Evolutionary conservation across 306 rosid genomes (phyloP), one percentile per base, ranked within the genome.

Genomic region (Acacia crassicarpa): DNA sequence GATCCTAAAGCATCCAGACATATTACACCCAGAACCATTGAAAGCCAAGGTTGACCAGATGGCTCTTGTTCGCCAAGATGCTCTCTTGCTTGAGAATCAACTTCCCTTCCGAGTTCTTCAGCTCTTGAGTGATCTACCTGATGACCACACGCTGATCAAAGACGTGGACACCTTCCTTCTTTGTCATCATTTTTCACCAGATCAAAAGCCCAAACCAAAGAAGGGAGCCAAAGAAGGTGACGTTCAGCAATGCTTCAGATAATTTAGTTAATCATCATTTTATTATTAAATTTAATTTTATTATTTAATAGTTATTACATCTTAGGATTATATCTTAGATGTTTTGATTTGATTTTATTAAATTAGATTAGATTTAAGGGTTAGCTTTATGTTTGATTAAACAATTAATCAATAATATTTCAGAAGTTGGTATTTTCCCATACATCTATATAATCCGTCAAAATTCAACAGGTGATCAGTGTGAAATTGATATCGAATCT

Each of bases 91-190:
- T 0, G 74, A 69, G 32, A 69, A 69, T 4, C 74, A 69, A 22
- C 74, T 69, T 43, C 74, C 74, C 10, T 69, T 69, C 33, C 1
- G 15, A 9, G 10, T 69, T 1, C 51, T 40, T 32, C 27, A n/a
- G 19, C 74, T 43, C 25, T 11, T 69, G 6, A 20, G 53, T 22
- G 9, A 40, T n/a, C 1, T 3, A 25, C 2, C 15, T 2, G 0
- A 6, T 2, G 0, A 6, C 8, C 8, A 0, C 19, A 0, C 1
- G 5, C 49, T 68, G 0, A 2, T 41, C 16, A 0, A 11, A 4
- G 8, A 6, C 27, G 11, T 68, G 9, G 20, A 40, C 19, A 7
- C 8, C 1, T 68, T 68, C 32, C 51, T 68, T 68, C 51, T 1
- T 19, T 41, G 51, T 41, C 51, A 11, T 56, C 63, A 68, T 19